Base-by-base conservation (phyloP, 2,329 filamentous ascomycete species). In the Biscogniauxia mediterranea region DNA sequence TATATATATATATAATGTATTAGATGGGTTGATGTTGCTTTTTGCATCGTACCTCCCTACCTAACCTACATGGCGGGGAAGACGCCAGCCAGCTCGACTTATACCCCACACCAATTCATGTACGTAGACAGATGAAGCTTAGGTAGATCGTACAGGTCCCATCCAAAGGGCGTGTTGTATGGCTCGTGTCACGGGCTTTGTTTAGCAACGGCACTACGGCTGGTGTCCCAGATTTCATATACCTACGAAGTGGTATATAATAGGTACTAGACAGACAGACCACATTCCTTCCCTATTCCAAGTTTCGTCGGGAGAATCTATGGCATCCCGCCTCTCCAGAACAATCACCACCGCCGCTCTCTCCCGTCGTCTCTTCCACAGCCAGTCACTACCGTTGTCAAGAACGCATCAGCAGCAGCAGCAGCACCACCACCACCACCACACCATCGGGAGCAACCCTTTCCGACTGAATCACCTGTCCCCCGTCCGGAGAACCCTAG, bases 361-460 rank as follows among this genome's bases (percentile, higher is more conserved):
- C 38, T 11, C 38, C 2, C 38, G 38, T n/a, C 38, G 38, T 46
- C 38, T 46, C 5, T 11, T 46, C 15, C 38, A 52, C 58, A 28
- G 61, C 56, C 61, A 60, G 60, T 63, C 61, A n/a, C 56, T 60
- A 42, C 38, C 57, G 19, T 55, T 57, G 46, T 25, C 61, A 38
- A 62, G 61, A 64, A 19, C 53, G 17, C 57, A 58, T 46, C 55
- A 56, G 8, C 57, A 56, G 32, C 38, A 52, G 59, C 60, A 55
- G 58, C 42, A 52, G 59, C 23, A 61, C 23, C 5, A n/a, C n/a
- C n/a, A n/a, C n/a, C n/a, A n/a, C n/a, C n/a, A n/a, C 23, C 23
- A 55, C 38, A 46, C 8, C 21, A 23, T 50, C 55, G 17, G 11
- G 5, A 46, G 7, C 38, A 46, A 17, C 13, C 38, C 38, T 32